Evolutionary conservation across 495 filamentous ascomycete genomes (phyloP), one percentile per base, ranked within the genome.

Genomic region (Aspergillus sclerotiicarbonarius): DNA sequence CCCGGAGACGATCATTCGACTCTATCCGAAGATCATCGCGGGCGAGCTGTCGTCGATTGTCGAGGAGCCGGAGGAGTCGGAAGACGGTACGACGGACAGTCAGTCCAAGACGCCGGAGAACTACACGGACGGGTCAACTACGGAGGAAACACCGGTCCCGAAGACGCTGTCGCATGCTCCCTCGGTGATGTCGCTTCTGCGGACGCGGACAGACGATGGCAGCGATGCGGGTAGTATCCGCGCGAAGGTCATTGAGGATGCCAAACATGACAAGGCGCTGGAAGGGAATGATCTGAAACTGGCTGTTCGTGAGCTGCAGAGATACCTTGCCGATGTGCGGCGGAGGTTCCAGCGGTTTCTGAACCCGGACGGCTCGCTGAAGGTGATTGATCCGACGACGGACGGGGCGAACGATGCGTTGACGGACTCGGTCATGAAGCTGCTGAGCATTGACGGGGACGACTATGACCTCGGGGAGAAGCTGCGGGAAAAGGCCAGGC

Each of bases 1-100:
- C 8, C 93, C 94, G 2, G 90, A 95, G 70, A 82, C 88, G 57
- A 93, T 97, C 1, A 88, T 99, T 59, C 84, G 82, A 51, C 72
- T 98, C 8, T 99, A 90, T 63, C 94, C 94, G 8, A 86, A 74
- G 58, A 77, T 84, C 18, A 92, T 99, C 56, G 90, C 92, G 4
- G 94, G 95, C 0, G 85, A 92, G 15, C 74, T 94, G 0, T 89
- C 91, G 0, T 76, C 67, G 59, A 54, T 76, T 12, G 80, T 77
- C 54, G 72, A 75, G 19, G 82, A 85, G 6, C 72, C 71, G 10
- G 76, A 80, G 13, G 77, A 85, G 39, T 79, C 81, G 45, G 77
- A 84, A 25, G 71, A 58, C 8, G 55, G 56, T 51, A 54, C 44
- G n/a, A 53, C 53, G 8, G 65, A 67, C 6, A 61, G 53, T 48